Evolutionary conservation across 306 rosid species (phyloP).

Genomic region (Myrica gale): DNA sequence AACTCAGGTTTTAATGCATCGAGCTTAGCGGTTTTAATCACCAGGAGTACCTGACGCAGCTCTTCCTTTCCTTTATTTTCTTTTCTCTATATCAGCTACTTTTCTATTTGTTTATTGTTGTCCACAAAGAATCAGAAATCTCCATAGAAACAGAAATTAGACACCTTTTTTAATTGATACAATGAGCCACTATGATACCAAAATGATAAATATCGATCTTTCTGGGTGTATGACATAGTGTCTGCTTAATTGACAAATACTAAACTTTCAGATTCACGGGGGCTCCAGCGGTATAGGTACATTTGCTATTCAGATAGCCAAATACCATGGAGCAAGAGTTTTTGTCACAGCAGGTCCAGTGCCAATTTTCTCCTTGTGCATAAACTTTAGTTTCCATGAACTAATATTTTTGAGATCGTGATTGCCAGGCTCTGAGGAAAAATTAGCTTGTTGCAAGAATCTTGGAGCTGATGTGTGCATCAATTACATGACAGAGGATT

Average conservation of each 20-base stretch:
- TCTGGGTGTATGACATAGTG: slow-evolving; percentile 1
- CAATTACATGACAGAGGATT: slow-evolving; percentile 89
- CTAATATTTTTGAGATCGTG: slow-evolving; percentile 30
- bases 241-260: neutral
- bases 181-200: neutral
- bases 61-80: neutral
- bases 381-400: neutral
- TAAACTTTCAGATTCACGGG: slow-evolving; percentile 74
- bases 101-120: neutral
- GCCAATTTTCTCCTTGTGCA: neutral
- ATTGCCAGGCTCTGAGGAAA: slow-evolving; percentile 73
- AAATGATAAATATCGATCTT: neutral
- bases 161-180: neutral
- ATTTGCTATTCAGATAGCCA: slow-evolving; percentile 94
- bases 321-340: slow-evolving; percentile 57
- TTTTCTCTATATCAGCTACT: neutral
- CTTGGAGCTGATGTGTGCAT: slow-evolving; percentile 85
- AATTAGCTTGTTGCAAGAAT: slow-evolving; percentile 70
- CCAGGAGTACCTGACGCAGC: neutral
- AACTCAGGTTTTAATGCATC: no score
- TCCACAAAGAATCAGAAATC: neutral
- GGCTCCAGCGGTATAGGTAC: slow-evolving; percentile 98
- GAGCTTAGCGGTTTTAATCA: neutral
- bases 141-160: neutral
- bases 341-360: slow-evolving; percentile 85